phyloP scores from a whole-genome alignment of 2,329 filamentous ascomycete species.

The Ophioceras dolichostomum region DNA sequence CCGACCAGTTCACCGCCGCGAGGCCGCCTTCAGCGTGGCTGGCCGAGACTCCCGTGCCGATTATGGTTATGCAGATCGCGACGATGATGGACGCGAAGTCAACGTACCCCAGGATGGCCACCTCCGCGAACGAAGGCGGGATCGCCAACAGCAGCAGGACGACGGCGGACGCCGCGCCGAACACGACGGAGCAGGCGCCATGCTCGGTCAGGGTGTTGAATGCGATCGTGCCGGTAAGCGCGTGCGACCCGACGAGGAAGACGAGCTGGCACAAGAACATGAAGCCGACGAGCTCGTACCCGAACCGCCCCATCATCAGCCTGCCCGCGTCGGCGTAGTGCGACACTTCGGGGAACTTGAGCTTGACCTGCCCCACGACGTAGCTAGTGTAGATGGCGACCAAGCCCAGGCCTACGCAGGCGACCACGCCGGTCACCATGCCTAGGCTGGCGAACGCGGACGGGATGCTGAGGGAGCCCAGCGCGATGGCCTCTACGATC shows the following conservation, averaged over 20 bases:
- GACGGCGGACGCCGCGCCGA: slow-evolving; percentile 31
- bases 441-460: slow-evolving; percentile 38
- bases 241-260: slow-evolving; percentile 61
- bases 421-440: slow-evolving; percentile 31
- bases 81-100: slow-evolving; percentile 48
- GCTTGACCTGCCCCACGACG: slow-evolving; percentile 30
- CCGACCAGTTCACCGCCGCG: slow-evolving; percentile 20
- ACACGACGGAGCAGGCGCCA: slow-evolving; percentile 31
- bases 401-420: slow-evolving; percentile 20
- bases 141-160: slow-evolving; percentile 32
- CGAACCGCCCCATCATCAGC: slow-evolving; percentile 46
- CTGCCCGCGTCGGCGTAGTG: slow-evolving; percentile 58
- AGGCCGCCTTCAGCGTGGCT: slow-evolving; percentile 6
- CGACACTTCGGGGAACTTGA: slow-evolving; percentile 41
- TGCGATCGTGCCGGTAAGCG: slow-evolving; percentile 57
- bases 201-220: slow-evolving; percentile 52
- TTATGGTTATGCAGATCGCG: slow-evolving; percentile 19
- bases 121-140: slow-evolving; percentile 34
- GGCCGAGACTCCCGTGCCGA: slow-evolving; percentile 22
- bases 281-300: slow-evolving; percentile 48
- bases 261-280: slow-evolving; percentile 52
- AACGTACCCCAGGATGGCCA: slow-evolving; percentile 36
- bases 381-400: slow-evolving; percentile 27
- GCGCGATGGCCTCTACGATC: slow-evolving; percentile 44
- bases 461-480: slow-evolving; percentile 38